These are phyloP conservation scores for Boletus reticulatus DNA, from an alignment of 768 basidiomycete genomes.

Conservation along the genomic window DNA sequence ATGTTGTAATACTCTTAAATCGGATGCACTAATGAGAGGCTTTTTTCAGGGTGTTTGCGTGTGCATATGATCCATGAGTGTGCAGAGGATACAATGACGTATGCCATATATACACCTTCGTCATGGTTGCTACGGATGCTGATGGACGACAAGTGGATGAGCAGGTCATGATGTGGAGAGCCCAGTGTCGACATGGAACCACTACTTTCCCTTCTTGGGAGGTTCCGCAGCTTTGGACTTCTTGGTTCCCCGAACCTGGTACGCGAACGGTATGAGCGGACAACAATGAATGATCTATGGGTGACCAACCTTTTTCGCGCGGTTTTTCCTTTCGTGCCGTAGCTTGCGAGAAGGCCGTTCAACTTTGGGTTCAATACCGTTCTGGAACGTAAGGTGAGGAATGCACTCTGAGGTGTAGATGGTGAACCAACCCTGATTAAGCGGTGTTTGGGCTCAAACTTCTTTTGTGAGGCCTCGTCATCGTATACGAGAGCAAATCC, in stretches of 20 bases:
- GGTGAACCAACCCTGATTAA: slow-evolving; percentile 77
- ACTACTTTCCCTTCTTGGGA: slow-evolving; percentile 89
- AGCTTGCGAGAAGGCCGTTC: slow-evolving; percentile 94
- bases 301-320: slow-evolving; percentile 89
- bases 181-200: slow-evolving; percentile 26
- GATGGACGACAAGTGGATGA: slow-evolving; percentile 27
- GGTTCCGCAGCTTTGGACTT: slow-evolving; percentile 92
- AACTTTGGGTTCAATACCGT: slow-evolving; percentile 69
- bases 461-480: slow-evolving; percentile 89
- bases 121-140: slow-evolving; percentile 37
- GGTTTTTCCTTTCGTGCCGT: slow-evolving; percentile 99
- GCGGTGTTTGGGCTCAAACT: slow-evolving; percentile 96
- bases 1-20: slow-evolving; percentile 34
- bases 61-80: slow-evolving; percentile 28
- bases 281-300: neutral
- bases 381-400: slow-evolving; percentile 39
- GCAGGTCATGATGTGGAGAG: slow-evolving; percentile 12
- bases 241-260: slow-evolving; percentile 89
- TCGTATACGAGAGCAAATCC: slow-evolving; percentile 99
- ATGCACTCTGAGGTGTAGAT: neutral
- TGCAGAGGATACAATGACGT: slow-evolving; percentile 31
- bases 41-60: slow-evolving; percentile 17
- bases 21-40: slow-evolving; percentile 22
- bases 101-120: slow-evolving; percentile 42
- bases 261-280: slow-evolving; percentile 16